Conservation (phyloP, 805 yeast genomes). For the Metschnikowia aberdeeniae region DNA sequence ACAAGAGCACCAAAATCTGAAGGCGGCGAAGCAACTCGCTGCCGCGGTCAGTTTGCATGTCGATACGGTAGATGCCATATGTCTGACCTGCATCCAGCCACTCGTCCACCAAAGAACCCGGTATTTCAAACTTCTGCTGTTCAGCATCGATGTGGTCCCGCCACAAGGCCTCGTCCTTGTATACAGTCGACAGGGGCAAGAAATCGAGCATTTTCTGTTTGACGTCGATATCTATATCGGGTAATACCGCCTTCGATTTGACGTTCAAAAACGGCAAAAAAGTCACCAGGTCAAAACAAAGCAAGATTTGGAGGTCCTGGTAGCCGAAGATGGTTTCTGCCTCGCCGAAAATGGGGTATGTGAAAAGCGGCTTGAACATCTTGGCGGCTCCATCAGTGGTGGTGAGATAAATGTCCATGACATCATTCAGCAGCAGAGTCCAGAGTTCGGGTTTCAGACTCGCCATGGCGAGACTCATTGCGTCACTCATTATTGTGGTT, state of each 20-base stretch:
- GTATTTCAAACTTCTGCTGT: slow-evolving; percentile 36
- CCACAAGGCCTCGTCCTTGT: slow-evolving; percentile 70
- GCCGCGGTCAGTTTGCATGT: slow-evolving; percentile 39
- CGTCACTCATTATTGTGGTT: background rate
- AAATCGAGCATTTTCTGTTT: slow-evolving; percentile 48
- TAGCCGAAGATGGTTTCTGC: slow-evolving; percentile 86
- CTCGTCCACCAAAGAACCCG: slow-evolving; percentile 34
- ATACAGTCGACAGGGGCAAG: slow-evolving; percentile 58
- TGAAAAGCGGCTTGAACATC: slow-evolving; percentile 68
- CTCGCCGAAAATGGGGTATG: slow-evolving; percentile 93
- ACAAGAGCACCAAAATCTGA: slow-evolving; percentile 75
- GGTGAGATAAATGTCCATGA: slow-evolving; percentile 52
- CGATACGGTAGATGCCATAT: slow-evolving; percentile 51
- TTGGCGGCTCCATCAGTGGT: slow-evolving; percentile 55
- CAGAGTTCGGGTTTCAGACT: slow-evolving; percentile 61
- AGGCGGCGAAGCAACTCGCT: slow-evolving; percentile 59
- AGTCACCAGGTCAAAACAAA: slow-evolving; percentile 69
- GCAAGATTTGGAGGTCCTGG: slow-evolving; percentile 58
- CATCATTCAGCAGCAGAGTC: slow-evolving; percentile 72
- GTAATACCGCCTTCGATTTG: slow-evolving; percentile 49
- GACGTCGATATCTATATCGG: slow-evolving; percentile 58
- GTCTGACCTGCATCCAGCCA: slow-evolving; percentile 32
- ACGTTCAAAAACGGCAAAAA: slow-evolving; percentile 69
- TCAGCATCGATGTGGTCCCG: slow-evolving; percentile 50
- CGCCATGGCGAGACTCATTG: slow-evolving; percentile 13